Base-by-base conservation (phyloP, 768 basidiomycete species). In the Tubosaeta brunneosetosa region DNA sequence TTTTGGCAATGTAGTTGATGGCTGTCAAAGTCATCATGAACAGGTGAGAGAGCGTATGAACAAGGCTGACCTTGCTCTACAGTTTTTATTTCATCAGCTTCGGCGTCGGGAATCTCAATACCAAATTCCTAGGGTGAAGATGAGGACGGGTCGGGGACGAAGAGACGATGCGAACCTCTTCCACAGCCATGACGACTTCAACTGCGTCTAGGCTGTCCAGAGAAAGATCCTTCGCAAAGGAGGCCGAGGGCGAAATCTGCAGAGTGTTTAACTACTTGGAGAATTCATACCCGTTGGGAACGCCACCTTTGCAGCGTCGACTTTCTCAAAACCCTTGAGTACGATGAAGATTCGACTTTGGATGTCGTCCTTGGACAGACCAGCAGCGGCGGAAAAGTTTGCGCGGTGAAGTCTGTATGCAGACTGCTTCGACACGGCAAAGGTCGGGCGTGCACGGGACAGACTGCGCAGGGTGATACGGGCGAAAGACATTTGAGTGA, bases 151-250 rank as follows among this genome's bases (percentile, higher is more conserved):
- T 50, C 17, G 40, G 50, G 43, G 19, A n/a, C 51, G 32, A 27
- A 36, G 40, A 51, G 38, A 51, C 47, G 17, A 34, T 22, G 25
- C 57, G 47, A 60, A 84, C 87, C 82, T 94, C 97, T 74, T 99
- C 97, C 60, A 99, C 87, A 37, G 95, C 93, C 94, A 99, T 97
- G 62, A 98, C 91, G 26, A 97, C 94, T 71, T 99, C 97, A 17
- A 99, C 94, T 17, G 94, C 82, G 70, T 99, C 97, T 67, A 99
- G 75, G 63, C 94, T 97, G 73, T 99, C 97, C 31, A 45, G 78
- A 80, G 62, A 80, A 77, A 52, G 84, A 83, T 37, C 73, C 77
- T 66, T 54, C 79, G 40, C 83, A 82, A 68, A 73, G 69, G 43
- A 77, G 80, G 54, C 78, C 78, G 65, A 69, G 79, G 53, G 52